Conservation (phyloP, 2,329 filamentous ascomycete genomes). For the Chaetoscypha palmicola region DNA sequence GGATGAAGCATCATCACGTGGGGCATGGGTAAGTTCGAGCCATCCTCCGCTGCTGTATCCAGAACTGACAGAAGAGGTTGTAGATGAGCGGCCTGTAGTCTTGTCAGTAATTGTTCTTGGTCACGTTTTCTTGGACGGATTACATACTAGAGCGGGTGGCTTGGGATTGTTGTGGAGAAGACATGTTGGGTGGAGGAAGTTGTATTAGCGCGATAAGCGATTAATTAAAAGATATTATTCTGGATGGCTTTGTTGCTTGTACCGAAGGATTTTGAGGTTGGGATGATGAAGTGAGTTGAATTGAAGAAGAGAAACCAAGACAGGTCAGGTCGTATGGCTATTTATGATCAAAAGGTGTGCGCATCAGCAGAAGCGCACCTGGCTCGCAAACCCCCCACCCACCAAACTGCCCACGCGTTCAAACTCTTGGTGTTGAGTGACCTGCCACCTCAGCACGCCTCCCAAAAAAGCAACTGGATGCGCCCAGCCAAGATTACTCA, state of each 20-base stretch:
- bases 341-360: not conserved
- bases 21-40: slow-evolving; percentile 6
- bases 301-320: not conserved
- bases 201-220: not conserved
- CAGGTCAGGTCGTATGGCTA: not conserved
- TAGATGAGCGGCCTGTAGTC: slow-evolving; percentile 5
- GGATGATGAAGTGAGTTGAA: not conserved
- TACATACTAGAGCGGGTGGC: slow-evolving; percentile 5
- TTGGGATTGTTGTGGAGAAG: slow-evolving; percentile 3
- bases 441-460: not conserved
- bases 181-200: slow-evolving; percentile 1
- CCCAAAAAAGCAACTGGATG: not conserved
- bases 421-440: not conserved
- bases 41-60: not conserved
- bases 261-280: not conserved
- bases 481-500: not conserved
- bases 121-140: not conserved
- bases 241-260: too few species aligned
- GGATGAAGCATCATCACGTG: slow-evolving; percentile 2
- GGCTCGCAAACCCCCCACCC: not conserved
- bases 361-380: not conserved
- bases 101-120: not conserved
- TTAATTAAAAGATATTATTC: too few species aligned
- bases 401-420: not conserved
- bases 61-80: slow-evolving; percentile 4